Evolutionary conservation across 2,329 filamentous ascomycete genomes (phyloP).

Genomic region (Setomelanomma holmii): DNA sequence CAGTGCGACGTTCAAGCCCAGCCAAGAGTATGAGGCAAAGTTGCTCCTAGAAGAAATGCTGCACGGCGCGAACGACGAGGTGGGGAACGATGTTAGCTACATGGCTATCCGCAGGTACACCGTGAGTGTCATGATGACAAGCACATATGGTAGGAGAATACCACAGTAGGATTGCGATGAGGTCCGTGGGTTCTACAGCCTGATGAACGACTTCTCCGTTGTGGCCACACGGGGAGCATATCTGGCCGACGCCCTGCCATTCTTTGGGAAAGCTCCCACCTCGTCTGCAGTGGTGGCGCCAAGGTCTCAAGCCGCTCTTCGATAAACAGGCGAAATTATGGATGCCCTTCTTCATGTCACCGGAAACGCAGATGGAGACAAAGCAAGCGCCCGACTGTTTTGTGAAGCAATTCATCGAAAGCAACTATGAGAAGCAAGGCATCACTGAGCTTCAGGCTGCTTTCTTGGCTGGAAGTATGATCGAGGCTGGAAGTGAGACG

Average conservation of each 20-base stretch:
- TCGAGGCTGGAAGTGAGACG: conserved; percentile 52
- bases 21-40: conserved; percentile 56
- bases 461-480: conserved; percentile 44
- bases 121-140: conserved; percentile 47
- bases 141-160: conserved; percentile 44
- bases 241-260: conserved; percentile 41
- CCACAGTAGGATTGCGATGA: conserved; percentile 44
- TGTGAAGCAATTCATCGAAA: conserved; percentile 44
- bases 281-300: conserved; percentile 42
- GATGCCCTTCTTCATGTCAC: conserved; percentile 39
- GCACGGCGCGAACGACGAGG: conserved; percentile 32
- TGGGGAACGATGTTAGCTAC: conserved; percentile 32
- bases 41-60: conserved; percentile 53
- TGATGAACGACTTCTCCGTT: conserved; percentile 46
- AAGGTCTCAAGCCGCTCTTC: conserved; percentile 33
- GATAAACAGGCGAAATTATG: conserved; percentile 43
- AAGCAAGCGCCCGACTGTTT: conserved; percentile 46
- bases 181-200: conserved; percentile 39
- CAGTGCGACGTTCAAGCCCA: conserved; percentile 51
- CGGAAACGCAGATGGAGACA: conserved; percentile 41
- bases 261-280: conserved; percentile 35
- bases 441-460: conserved; percentile 46
- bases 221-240: conserved; percentile 38
- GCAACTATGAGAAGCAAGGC: conserved; percentile 47
- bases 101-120: conserved; percentile 41